Evolutionary conservation across 2,329 filamentous ascomycete species (phyloP).

Genomic region (Aureobasidium zeae): DNA sequence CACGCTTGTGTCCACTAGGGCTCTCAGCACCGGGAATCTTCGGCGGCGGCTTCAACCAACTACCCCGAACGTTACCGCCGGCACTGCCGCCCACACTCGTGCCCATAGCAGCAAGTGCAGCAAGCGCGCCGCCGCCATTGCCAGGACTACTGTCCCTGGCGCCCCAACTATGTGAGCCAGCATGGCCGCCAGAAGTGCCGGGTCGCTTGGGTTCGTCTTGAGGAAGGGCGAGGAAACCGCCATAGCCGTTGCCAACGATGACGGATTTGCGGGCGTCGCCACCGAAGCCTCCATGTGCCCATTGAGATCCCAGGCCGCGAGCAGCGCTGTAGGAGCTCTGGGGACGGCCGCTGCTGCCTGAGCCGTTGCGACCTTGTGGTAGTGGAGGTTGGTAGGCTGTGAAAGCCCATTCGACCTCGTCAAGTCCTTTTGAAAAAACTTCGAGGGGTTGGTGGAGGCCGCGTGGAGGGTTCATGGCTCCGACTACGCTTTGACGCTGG

Average conservation of each 20-base stretch:
- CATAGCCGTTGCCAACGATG: slow-evolving; percentile 59
- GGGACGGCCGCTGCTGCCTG: slow-evolving; percentile 35
- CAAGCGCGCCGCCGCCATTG: slow-evolving; percentile 19
- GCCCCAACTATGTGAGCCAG: slow-evolving; percentile 6
- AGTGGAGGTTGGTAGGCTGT: slow-evolving; percentile 47
- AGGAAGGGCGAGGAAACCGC: slow-evolving; percentile 57
- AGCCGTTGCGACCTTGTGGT: slow-evolving; percentile 31
- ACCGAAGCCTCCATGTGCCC: slow-evolving; percentile 39
- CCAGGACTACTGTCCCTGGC: slow-evolving; percentile 11
- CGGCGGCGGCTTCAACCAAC: slow-evolving; percentile 25
- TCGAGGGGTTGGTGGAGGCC: slow-evolving; percentile 49
- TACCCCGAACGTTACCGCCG: slow-evolving; percentile 14
- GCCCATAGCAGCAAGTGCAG: slow-evolving; percentile 16
- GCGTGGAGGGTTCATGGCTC: slow-evolving; percentile 19
- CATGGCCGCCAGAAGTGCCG: slow-evolving; percentile 19
- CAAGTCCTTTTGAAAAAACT: slow-evolving; percentile 57
- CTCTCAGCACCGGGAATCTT: slow-evolving; percentile 20
- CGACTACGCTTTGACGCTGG: slow-evolving; percentile 3
- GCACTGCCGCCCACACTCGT: slow-evolving; percentile 14
- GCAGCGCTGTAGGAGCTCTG: slow-evolving; percentile 38
- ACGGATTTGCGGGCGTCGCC: slow-evolving; percentile 51
- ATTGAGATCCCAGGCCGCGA: slow-evolving; percentile 44
- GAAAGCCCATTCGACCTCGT: slow-evolving; percentile 60
- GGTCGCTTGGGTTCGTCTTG: slow-evolving; percentile 36
- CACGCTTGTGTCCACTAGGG: slow-evolving; percentile 21